A percentile compares a stretch with the other conserved stretches of the same genome.
phyloP scores from a whole-genome alignment of 768 basidiomycete species.

The Tulasnella sp. region DNA sequence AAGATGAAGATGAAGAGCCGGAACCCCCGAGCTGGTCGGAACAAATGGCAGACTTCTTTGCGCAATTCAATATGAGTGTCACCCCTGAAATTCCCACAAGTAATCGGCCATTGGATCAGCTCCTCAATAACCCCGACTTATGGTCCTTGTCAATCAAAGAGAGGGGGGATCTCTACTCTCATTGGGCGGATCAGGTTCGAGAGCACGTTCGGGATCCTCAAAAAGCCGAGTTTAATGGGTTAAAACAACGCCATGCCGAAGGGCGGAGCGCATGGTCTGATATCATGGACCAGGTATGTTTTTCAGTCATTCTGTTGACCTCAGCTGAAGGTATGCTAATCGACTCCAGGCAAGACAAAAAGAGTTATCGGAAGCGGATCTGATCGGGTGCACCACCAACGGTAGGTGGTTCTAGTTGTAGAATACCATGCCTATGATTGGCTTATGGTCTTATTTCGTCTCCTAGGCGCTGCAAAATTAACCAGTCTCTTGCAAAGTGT shows the following conservation, averaged over 20 bases:
- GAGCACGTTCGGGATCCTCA: conserved; percentile 29
- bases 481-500: conserved; percentile 52
- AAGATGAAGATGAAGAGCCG: background rate
- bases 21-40: background rate
- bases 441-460: background rate
- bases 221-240: conserved; percentile 38
- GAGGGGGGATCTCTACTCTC: conserved; percentile 37
- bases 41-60: background rate
- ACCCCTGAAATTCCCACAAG: conserved; percentile 37
- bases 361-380: conserved; percentile 46
- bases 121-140: conserved; percentile 35
- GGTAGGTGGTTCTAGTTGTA: conserved; percentile 35
- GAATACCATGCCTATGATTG: background rate
- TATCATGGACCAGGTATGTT: conserved; percentile 41
- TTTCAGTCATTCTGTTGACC: background rate
- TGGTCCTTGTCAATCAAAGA: conserved; percentile 52
- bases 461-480: conserved; percentile 61
- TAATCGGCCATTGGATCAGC: conserved; percentile 33
- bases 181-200: conserved; percentile 44
- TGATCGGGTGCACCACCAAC: conserved; percentile 75
- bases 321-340: background rate
- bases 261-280: conserved; percentile 35
- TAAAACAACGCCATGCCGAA: conserved; percentile 38
- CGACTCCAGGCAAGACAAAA: conserved; percentile 46
- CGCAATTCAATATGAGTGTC: conserved; percentile 30